Evolutionary conservation across 305 asterid genomes (phyloP).

Genomic region (Fraxinus nigra): DNA sequence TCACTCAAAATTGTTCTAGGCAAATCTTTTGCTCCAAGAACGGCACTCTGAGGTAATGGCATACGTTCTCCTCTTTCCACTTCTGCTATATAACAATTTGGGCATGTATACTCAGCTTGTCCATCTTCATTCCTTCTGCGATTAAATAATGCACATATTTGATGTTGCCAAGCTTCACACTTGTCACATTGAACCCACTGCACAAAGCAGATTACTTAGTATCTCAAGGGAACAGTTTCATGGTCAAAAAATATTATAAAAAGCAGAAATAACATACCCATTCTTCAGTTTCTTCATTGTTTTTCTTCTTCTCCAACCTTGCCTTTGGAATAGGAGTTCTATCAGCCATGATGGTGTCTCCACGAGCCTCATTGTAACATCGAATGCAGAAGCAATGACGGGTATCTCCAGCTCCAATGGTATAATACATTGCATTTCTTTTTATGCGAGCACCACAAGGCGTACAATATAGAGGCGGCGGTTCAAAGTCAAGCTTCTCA

Average conservation of each 20-base stretch:
- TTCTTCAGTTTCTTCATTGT: conserved; percentile 94
- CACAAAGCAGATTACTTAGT: conserved; percentile 31
- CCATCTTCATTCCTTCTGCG: conserved; percentile 97
- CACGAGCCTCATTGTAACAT: conserved; percentile 88
- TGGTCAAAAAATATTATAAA: conserved; percentile 9
- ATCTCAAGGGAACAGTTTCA: conserved; percentile 12
- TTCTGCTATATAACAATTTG: conserved; percentile 88
- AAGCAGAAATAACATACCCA: conserved; percentile 55
- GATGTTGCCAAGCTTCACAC: conserved; percentile 99
- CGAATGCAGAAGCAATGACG: conserved; percentile 85
- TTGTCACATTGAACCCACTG: conserved; percentile 99
- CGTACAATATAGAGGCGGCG: conserved; percentile 84
- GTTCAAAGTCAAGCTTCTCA: conserved; percentile 90
- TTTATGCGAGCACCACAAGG: conserved; percentile 97
- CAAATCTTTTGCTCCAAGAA: conserved; percentile 94
- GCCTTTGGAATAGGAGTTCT: conserved; percentile 66
- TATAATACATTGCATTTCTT: conserved; percentile 90
- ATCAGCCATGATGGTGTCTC: conserved; percentile 72
- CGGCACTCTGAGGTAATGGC: conserved; percentile 87
- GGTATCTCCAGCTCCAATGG: conserved; percentile 86
- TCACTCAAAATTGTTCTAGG: conserved; percentile 92
- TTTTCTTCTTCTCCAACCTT: conserved; percentile 92
- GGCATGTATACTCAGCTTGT: conserved; percentile 99
- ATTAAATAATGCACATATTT: conserved; percentile 94
- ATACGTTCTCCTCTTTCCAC: conserved; percentile 91